Conservation (phyloP, 305 asterid genomes). For the Rubia peregrina region DNA sequence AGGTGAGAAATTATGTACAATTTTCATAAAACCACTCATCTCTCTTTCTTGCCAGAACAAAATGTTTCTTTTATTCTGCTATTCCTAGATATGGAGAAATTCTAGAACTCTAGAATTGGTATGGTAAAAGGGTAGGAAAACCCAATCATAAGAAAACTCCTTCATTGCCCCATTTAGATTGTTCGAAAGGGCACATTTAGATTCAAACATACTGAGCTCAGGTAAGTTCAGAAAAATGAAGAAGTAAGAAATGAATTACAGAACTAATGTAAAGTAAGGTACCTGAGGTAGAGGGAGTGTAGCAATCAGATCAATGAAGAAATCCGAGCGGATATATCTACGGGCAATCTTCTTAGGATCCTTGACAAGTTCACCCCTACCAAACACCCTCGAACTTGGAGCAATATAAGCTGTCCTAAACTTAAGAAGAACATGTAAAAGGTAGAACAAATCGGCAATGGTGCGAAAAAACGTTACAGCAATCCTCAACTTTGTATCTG, state of each 20-base stretch:
- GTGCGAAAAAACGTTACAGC: slow-evolving; percentile 75
- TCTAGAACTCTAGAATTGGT: neutral
- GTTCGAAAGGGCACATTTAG: slow-evolving; percentile 1
- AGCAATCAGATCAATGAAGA: slow-evolving; percentile 78
- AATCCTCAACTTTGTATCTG: slow-evolving; percentile 63
- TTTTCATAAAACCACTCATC: neutral
- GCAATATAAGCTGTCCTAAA: slow-evolving; percentile 94
- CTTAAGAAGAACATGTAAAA: slow-evolving; percentile 71
- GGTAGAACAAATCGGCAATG: slow-evolving; percentile 75
- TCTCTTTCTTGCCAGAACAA: neutral
- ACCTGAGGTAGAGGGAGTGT: slow-evolving; percentile 97
- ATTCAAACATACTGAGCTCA: neutral
- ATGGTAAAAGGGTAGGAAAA: neutral
- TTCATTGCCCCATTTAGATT: neutral
- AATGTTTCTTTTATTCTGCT: neutral
- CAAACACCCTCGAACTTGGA: slow-evolving; percentile 86
- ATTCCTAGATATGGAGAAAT: neutral
- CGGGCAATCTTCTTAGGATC: slow-evolving; percentile 73
- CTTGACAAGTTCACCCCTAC: slow-evolving; percentile 97
- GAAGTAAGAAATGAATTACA: neutral
- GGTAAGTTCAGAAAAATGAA: neutral
- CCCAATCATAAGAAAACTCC: neutral
- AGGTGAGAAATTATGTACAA: neutral
- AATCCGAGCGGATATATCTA: slow-evolving; percentile 66
- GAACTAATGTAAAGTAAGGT: slow-evolving; percentile 13